phyloP scores from a whole-genome alignment of 345 rosid genomes.

The Salix arbutifolia region DNA sequence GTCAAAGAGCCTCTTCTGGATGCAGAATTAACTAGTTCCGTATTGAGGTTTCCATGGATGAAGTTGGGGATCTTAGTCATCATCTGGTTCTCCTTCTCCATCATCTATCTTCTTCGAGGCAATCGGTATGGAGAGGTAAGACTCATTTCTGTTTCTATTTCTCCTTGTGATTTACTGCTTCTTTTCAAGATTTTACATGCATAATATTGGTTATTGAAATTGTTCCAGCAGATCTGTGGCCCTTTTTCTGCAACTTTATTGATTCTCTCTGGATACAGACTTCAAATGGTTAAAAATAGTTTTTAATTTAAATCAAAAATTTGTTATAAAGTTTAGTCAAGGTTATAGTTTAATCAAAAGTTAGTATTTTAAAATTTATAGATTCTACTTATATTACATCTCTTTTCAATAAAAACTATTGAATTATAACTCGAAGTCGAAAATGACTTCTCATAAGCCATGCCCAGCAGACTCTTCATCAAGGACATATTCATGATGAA shows the following conservation, averaged over 20 bases:
- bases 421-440: too few species aligned
- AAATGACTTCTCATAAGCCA: background rate
- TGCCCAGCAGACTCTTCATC: background rate
- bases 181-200: background rate
- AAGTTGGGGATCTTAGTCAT: conserved; percentile 56
- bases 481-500: background rate
- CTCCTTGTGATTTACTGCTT: too few species aligned
- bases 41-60: conserved; percentile 56
- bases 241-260: background rate
- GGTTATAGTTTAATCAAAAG: too few species aligned
- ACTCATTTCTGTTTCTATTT: background rate
- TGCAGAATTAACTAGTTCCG: conserved; percentile 3
- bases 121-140: conserved; percentile 59
- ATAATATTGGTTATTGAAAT: background rate
- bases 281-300: background rate
- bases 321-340: too few species aligned
- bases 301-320: too few species aligned
- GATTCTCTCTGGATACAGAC: background rate
- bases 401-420: too few species aligned
- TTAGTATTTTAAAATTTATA: too few species aligned
- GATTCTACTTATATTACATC: too few species aligned
- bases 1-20: conserved; percentile 43
- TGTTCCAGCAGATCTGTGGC: background rate
- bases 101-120: conserved; percentile 65
- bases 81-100: conserved; percentile 73